Conservation (phyloP, 2,329 filamentous ascomycete genomes). For the Lachnellula occidentalis region DNA sequence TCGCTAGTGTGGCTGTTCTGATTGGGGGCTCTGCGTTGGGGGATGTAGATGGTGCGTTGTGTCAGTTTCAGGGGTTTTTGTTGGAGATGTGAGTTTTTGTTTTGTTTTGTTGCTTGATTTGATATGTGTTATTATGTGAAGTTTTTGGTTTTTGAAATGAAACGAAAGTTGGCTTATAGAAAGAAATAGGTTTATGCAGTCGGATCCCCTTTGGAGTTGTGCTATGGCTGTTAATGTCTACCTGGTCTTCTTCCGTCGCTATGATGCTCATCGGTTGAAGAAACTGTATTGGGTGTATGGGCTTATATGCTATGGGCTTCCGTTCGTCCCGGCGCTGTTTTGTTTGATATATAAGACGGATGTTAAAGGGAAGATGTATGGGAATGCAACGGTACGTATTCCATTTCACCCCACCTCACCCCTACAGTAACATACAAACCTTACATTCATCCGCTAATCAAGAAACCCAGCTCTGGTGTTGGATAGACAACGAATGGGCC, state of each 20-base stretch:
- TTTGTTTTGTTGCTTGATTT: too few relatives aligned
- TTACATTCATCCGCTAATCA: too few relatives aligned
- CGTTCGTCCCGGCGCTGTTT: conserved; percentile 47
- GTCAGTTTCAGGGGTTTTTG: conserved; percentile 73
- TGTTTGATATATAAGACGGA: conserved; percentile 46
- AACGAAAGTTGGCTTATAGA: conserved; percentile 58
- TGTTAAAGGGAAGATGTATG: conserved; percentile 30
- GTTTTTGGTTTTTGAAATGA: too few relatives aligned
- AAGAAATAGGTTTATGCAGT: conserved; percentile 40
- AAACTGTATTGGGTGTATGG: conserved; percentile 51
- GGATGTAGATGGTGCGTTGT: conserved; percentile 29
- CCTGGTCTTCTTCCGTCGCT: conserved; percentile 53
- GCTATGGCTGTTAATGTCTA: conserved; percentile 59
- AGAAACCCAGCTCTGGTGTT: conserved; percentile 77
- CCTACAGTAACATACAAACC: too few relatives aligned
- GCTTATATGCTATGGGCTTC: conserved; percentile 49
- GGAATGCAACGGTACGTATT: conserved; percentile 32
- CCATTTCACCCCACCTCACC: too few relatives aligned
- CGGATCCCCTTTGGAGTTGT: conserved; percentile 49
- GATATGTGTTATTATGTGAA: too few relatives aligned
- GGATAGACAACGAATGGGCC: conserved; percentile 63
- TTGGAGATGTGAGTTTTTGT: conserved; percentile 61
- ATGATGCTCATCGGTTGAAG: conserved; percentile 44
- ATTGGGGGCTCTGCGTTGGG: conserved; percentile 43
- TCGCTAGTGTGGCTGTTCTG: conserved; percentile 51